Conservation (phyloP, 129 eudicot species). For the Solidago caesia region DNA sequence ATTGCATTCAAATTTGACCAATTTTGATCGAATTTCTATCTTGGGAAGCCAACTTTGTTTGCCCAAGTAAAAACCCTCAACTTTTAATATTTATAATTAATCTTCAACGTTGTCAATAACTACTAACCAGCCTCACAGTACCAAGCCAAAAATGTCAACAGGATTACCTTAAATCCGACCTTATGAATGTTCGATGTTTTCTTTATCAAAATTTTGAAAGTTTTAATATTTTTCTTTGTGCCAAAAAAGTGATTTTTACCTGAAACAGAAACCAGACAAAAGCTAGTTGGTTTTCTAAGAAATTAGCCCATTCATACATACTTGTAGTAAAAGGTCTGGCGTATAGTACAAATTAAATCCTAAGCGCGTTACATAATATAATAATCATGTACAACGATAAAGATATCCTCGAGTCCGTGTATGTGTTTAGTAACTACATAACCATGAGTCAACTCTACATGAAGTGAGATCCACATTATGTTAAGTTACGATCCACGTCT, state of each 20-base stretch:
- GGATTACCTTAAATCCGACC: background rate
- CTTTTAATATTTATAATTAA: background rate
- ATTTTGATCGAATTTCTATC: background rate
- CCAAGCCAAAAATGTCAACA: background rate
- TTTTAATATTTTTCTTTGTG: background rate
- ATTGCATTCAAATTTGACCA: background rate
- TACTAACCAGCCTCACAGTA: background rate
- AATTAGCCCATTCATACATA: too few relatives aligned
- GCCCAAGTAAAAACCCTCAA: background rate
- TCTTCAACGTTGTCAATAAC: background rate
- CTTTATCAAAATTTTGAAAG: background rate
- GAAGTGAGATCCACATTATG: background rate
- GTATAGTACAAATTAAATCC: background rate
- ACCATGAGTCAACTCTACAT: background rate
- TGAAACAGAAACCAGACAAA: background rate
- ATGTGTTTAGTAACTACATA: conserved; percentile 1
- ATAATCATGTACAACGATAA: conserved; percentile 14
- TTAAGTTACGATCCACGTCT: background rate
- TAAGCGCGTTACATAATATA: background rate
- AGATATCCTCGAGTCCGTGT: background rate
- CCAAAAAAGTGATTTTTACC: background rate
- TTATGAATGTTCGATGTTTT: background rate
- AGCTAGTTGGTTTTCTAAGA: background rate
- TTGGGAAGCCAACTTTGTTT: background rate
- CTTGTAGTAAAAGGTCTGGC: too few relatives aligned